Evolutionary conservation across 2,329 filamentous ascomycete genomes (phyloP).

Genomic region (Diplodia intermedia): DNA sequence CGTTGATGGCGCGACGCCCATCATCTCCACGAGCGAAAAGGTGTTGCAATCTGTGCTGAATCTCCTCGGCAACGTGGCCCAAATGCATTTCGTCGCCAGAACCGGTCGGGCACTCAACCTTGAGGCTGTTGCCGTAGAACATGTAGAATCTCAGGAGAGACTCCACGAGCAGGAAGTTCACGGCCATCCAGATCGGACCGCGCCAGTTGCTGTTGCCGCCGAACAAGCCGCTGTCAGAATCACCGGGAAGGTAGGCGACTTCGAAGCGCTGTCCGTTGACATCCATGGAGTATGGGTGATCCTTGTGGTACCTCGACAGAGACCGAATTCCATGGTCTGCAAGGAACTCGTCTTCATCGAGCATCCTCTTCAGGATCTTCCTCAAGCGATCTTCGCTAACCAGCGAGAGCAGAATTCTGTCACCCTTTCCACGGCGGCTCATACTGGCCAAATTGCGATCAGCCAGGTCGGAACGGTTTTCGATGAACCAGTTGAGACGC

Average conservation of each 20-base stretch:
- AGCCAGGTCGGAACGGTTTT: conserved; percentile 83
- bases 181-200: conserved; percentile 91
- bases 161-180: conserved; percentile 94
- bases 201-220: conserved; percentile 99
- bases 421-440: conserved; percentile 84
- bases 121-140: conserved; percentile 87
- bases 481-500: conserved; percentile 90
- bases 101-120: conserved; percentile 92
- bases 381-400: conserved; percentile 92
- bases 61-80: conserved; percentile 90
- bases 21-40: conserved; percentile 85
- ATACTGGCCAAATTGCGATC: conserved; percentile 96
- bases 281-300: conserved; percentile 92
- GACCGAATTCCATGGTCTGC: conserved; percentile 90
- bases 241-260: conserved; percentile 90
- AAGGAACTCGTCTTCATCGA: conserved; percentile 92
- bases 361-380: conserved; percentile 88
- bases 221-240: conserved; percentile 93
- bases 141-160: conserved; percentile 95
- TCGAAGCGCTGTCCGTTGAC: conserved; percentile 90
- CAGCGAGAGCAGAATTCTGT: conserved; percentile 85
- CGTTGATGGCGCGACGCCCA: conserved; percentile 87
- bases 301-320: conserved; percentile 87
- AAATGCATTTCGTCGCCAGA: conserved; percentile 96
- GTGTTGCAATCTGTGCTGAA: conserved; percentile 93